phyloP scores from a whole-genome alignment of 1,284 basidiomycete genomes.

The Mycosarcoma maydis region DNA sequence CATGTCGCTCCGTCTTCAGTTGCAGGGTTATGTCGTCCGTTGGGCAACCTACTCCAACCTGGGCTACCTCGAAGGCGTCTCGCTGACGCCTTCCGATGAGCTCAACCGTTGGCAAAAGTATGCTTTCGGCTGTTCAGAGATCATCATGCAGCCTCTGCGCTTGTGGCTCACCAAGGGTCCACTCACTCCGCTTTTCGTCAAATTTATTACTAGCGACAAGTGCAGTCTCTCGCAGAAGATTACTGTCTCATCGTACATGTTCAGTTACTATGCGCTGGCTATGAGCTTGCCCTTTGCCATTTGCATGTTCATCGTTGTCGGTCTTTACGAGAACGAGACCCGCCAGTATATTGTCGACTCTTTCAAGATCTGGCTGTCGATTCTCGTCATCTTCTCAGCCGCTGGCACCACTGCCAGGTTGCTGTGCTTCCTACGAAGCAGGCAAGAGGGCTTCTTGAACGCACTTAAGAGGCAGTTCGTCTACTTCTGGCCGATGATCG shows the following conservation, averaged over 20 bases:
- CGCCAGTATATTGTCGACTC: constrained; percentile 71
- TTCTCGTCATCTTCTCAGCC: constrained; percentile 79
- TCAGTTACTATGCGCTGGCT: constrained; percentile 79
- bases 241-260: constrained; percentile 77
- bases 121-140: constrained; percentile 74
- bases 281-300: constrained; percentile 75
- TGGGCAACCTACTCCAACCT: constrained; percentile 84
- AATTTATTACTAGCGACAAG: constrained; percentile 71
- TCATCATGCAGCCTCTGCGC: constrained; percentile 68
- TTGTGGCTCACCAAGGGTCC: constrained; percentile 79
- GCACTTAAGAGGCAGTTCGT: constrained; percentile 75
- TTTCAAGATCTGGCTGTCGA: constrained; percentile 81
- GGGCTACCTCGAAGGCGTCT: constrained; percentile 86
- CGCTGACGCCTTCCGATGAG: constrained; percentile 77
- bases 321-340: constrained; percentile 75
- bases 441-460: constrained; percentile 72
- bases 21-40: constrained; percentile 75
- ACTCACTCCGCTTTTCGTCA: constrained; percentile 74
- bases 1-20: constrained; percentile 72
- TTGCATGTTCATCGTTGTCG: constrained; percentile 78
- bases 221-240: constrained; percentile 74
- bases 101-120: constrained; percentile 88
- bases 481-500: constrained; percentile 75
- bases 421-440: constrained; percentile 80
- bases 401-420: constrained; percentile 78